Evolutionary conservation across 768 basidiomycete species (phyloP).

Genomic region (Daedaleopsis sinensis): DNA sequence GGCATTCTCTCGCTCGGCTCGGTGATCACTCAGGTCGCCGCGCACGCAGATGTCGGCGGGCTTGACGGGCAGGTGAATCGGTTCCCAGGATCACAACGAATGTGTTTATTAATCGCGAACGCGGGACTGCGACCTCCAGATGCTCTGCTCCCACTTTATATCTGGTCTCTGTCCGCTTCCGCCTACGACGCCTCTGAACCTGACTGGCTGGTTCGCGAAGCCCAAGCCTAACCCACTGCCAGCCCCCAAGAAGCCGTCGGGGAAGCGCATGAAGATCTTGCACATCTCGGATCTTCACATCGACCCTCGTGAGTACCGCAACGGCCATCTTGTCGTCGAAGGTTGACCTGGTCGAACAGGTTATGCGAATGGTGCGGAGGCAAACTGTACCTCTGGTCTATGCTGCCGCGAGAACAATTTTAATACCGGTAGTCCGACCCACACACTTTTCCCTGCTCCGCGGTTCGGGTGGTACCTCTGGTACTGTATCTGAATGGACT

Average conservation of each 20-base stretch:
- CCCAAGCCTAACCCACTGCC: slow-evolving; percentile 74
- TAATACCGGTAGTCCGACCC: slow-evolving; percentile 53
- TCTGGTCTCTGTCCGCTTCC: slow-evolving; percentile 57
- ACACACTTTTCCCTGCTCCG: slow-evolving; percentile 59
- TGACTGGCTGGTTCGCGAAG: slow-evolving; percentile 73
- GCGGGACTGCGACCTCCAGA: slow-evolving; percentile 1
- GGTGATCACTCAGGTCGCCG: slow-evolving; percentile 69
- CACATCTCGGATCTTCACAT: slow-evolving; percentile 81
- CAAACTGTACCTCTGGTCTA: slow-evolving; percentile 65
- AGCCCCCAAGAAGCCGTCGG: slow-evolving; percentile 57
- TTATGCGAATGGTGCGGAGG: slow-evolving; percentile 70
- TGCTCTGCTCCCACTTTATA: slow-evolving; percentile 38
- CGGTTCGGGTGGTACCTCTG: slow-evolving; percentile 68
- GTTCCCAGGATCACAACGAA: not conserved
- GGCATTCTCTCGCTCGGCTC: slow-evolving; percentile 54
- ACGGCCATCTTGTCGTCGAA: not conserved
- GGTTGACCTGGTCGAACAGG: slow-evolving; percentile 40
- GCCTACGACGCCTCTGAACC: slow-evolving; percentile 59
- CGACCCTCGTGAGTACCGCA: slow-evolving; percentile 57
- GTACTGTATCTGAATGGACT: slow-evolving; percentile 33
- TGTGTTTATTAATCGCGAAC: not conserved
- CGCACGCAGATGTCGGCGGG: slow-evolving; percentile 71
- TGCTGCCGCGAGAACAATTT: slow-evolving; percentile 65
- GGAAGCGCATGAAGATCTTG: slow-evolving; percentile 68
- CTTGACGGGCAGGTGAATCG: slow-evolving; percentile 68